Base-by-base conservation (phyloP, 129 eudicot species). In the Flaveria ramosissima region DNA sequence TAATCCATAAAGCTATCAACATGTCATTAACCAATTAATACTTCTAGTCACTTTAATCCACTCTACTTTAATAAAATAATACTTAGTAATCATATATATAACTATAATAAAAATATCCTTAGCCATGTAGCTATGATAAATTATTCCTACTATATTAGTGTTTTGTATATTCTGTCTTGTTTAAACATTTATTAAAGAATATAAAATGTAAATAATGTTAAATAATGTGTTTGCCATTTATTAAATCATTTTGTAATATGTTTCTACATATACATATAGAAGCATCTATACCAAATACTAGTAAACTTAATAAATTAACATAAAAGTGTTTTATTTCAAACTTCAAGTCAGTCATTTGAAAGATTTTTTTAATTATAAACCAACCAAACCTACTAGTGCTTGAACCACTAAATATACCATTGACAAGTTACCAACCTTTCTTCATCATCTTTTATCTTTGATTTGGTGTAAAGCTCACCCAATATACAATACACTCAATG, bases 1-100 rank as follows among this genome's bases (percentile, higher is more conserved):
- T 70, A 57, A 13, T 50, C 43, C n/a, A 66, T 65, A 77, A 75
- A 66, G 80, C 41, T 68, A 78, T 27, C 62, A 78, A 70, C 70
- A 56, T 69, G 71, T 57, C 71, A 69, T 45, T 50, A 69, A 57
- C 52, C 70, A 69, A 46, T 15, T 69, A 39, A 69, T 70, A 36
- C 76, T 68, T 66, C 66, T 41, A 69, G 3, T 24, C 56, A 77
- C 75, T 77, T 68, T 24, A 51, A 51, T 66, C 56, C 14, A 1
- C 30, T 76, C 19, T 60, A 56, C 45, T 43, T 68, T 1, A n/a
- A 9, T 3, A 16, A 16, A 6, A 53, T 43, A 43, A 43, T 43
- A 7, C 47, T n/a, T n/a, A n/a, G n/a, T n/a, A n/a, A n/a, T n/a
- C n/a, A n/a, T 59, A 53, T 53, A 47, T 1, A 47, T 13, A 47